Evolutionary conservation across 1,284 basidiomycete species (phyloP).

Genomic region (Volvariella surrecta): DNA sequence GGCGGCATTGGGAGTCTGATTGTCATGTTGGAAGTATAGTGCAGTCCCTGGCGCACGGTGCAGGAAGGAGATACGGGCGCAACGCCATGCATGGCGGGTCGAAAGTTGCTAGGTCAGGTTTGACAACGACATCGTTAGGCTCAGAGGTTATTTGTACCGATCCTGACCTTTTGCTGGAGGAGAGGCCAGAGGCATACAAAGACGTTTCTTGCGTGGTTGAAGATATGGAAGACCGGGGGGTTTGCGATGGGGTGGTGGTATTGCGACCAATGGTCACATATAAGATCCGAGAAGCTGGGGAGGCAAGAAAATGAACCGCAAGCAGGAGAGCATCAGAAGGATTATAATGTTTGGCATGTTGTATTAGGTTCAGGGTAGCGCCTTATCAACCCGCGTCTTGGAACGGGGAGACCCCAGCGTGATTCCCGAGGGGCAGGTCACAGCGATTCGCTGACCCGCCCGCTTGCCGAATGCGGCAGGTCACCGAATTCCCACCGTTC

Average conservation of each 20-base stretch:
- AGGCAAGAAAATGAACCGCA: too few relatives aligned
- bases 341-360: too few relatives aligned
- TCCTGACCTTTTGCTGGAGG: conserved; percentile 25
- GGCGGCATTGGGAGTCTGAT: background rate
- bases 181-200: conserved; percentile 31
- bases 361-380: background rate
- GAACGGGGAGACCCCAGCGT: too few relatives aligned
- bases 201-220: conserved; percentile 24
- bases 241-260: conserved; percentile 20
- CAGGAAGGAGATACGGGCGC: conserved; percentile 25
- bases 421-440: too few relatives aligned
- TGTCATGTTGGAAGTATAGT: conserved; percentile 14
- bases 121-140: conserved; percentile 24
- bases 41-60: conserved; percentile 29
- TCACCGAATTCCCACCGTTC: too few relatives aligned
- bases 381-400: too few relatives aligned
- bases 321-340: too few relatives aligned
- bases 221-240: conserved; percentile 22
- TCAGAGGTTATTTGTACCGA: conserved; percentile 28
- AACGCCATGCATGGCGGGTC: conserved; percentile 20
- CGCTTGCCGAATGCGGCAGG: too few relatives aligned
- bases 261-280: conserved; percentile 25
- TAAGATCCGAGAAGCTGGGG: conserved; percentile 19
- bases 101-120: conserved; percentile 19
- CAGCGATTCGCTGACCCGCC: too few relatives aligned